phyloP scores from a whole-genome alignment of 345 rosid species.

The Dovyalis caffra region DNA sequence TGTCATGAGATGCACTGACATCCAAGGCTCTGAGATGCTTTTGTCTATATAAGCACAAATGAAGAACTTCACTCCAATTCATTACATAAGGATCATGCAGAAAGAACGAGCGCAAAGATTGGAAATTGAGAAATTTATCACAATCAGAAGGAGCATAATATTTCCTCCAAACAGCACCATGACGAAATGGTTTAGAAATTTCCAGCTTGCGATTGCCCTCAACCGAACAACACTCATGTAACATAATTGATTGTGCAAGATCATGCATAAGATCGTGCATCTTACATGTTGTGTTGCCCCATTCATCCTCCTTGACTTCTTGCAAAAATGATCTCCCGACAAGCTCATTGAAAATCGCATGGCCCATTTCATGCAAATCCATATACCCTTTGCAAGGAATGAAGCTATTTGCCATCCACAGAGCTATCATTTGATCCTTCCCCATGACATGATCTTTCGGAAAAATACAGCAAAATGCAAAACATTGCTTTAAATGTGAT shows the following conservation, averaged over 20 bases:
- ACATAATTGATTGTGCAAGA: too few species aligned
- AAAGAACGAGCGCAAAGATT: background rate
- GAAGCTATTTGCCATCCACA: constrained; percentile 35
- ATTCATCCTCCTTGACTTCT: background rate
- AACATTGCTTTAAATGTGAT: constrained; percentile 8
- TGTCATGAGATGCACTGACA: too few species aligned
- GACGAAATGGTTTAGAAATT: background rate
- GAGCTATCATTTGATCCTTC: constrained; percentile 8
- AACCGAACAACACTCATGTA: constrained; percentile 7
- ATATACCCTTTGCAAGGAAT: background rate
- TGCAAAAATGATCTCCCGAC: constrained; percentile 19
- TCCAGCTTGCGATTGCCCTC: background rate
- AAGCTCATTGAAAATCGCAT: constrained; percentile 17
- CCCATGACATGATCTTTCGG: background rate
- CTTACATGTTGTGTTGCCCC: background rate
- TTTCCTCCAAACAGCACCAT: background rate
- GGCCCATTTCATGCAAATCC: constrained; percentile 14
- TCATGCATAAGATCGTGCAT: constrained; percentile 33
- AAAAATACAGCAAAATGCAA: constrained; percentile 7
- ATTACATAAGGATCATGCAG: background rate
- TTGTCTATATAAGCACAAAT: background rate
- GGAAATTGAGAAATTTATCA: background rate
- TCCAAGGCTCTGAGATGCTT: background rate
- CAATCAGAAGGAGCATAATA: background rate
- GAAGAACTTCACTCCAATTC: background rate